Conservation (phyloP, 2,329 filamentous ascomycete species). For the Alternaria metachromatica region DNA sequence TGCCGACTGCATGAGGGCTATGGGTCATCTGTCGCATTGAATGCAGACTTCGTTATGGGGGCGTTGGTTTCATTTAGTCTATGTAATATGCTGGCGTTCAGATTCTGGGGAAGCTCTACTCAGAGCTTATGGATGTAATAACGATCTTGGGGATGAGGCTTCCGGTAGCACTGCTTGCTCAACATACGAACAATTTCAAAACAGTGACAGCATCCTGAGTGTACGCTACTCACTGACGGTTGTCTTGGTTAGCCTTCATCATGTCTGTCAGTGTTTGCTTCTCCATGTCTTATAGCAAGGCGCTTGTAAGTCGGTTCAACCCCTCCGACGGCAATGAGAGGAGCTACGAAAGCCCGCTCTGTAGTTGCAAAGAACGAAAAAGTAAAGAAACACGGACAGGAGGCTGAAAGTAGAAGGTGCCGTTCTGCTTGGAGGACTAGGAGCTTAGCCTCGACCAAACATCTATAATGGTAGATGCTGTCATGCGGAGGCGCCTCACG, state of each 20-base stretch:
- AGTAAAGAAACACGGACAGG: neutral
- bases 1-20: neutral
- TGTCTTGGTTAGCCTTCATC: neutral
- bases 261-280: neutral
- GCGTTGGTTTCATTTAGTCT: neutral
- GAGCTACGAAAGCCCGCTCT: neutral
- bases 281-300: neutral
- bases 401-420: neutral
- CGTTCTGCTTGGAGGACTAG: neutral
- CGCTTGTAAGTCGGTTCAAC: neutral
- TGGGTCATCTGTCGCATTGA: neutral
- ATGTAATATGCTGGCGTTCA: neutral
- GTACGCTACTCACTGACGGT: neutral
- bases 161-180: neutral
- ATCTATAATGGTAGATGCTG: neutral
- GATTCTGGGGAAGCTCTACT: neutral
- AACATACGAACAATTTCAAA: neutral
- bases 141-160: neutral
- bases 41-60: neutral
- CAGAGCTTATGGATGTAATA: neutral
- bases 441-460: neutral
- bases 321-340: neutral
- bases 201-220: too few species aligned
- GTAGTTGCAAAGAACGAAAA: neutral
- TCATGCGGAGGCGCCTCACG: neutral